Percentiles rank a stretch among this genome's conserved stretches.
Conservation (phyloP, 2,329 filamentous ascomycete genomes). For the Xylaria sp. region DNA sequence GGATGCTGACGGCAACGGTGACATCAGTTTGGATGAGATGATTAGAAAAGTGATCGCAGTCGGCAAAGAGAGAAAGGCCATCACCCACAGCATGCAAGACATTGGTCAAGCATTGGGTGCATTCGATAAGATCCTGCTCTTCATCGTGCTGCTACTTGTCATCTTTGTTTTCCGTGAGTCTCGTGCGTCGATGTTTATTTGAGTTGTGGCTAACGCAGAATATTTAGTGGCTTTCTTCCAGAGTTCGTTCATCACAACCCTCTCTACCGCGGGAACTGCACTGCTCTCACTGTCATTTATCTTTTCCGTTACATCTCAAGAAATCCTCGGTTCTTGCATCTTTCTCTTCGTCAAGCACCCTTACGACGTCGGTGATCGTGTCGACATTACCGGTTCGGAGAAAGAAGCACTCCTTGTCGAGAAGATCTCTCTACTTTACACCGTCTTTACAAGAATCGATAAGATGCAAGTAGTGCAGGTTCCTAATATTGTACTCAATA, state of each 20-base stretch:
- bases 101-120: slow-evolving; percentile 94
- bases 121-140: slow-evolving; percentile 85
- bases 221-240: slow-evolving; percentile 84
- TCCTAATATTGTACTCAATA: slow-evolving; percentile 92
- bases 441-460: slow-evolving; percentile 85
- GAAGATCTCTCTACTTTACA: slow-evolving; percentile 93
- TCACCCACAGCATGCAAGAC: slow-evolving; percentile 94
- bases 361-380: slow-evolving; percentile 93
- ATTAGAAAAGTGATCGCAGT: slow-evolving; percentile 86
- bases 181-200: not conserved
- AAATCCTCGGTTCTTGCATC: slow-evolving; percentile 97
- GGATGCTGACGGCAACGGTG: slow-evolving; percentile 89
- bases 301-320: slow-evolving; percentile 90
- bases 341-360: slow-evolving; percentile 99
- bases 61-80: slow-evolving; percentile 86
- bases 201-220: slow-evolving; percentile 25
- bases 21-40: slow-evolving; percentile 97
- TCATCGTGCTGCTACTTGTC: slow-evolving; percentile 82
- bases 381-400: slow-evolving; percentile 74
- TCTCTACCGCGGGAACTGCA: slow-evolving; percentile 90
- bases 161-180: slow-evolving; percentile 82
- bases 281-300: slow-evolving; percentile 96
- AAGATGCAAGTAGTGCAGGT: slow-evolving; percentile 84
- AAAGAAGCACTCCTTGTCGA: slow-evolving; percentile 81
- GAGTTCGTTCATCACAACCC: slow-evolving; percentile 82